Percentiles rank a stretch among this genome's conserved stretches.
Evolutionary conservation across 2,329 filamentous ascomycete species (phyloP).

Genomic region (Aspergillus ibericus): DNA sequence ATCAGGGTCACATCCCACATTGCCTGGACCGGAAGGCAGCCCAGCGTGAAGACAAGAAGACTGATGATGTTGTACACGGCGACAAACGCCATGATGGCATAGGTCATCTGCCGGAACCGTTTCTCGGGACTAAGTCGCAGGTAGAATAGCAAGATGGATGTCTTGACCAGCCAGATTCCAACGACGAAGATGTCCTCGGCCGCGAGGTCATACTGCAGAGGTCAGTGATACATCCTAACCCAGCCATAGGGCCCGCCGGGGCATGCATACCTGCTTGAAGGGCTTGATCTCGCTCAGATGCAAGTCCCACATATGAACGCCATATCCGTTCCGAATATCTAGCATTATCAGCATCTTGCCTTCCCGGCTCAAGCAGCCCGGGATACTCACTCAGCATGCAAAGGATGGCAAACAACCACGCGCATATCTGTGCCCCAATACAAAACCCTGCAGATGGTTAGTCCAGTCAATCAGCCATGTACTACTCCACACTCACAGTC

Average conservation of each 20-base stretch:
- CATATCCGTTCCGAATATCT: slow-evolving; percentile 18
- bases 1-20: slow-evolving; percentile 18
- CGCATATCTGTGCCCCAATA: slow-evolving; percentile 12
- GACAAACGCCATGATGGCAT: slow-evolving; percentile 19
- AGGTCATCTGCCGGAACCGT: slow-evolving; percentile 19
- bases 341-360: background rate
- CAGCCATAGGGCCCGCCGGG: too few species aligned
- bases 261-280: slow-evolving; percentile 12
- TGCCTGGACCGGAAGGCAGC: slow-evolving; percentile 14
- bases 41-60: slow-evolving; percentile 16
- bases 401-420: slow-evolving; percentile 16
- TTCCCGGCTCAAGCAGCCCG: too few species aligned
- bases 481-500: too few species aligned
- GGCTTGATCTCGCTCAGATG: slow-evolving; percentile 10
- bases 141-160: slow-evolving; percentile 20
- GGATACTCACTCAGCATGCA: slow-evolving; percentile 11
- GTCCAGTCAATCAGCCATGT: background rate
- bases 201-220: slow-evolving; percentile 11
- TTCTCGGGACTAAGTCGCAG: slow-evolving; percentile 18
- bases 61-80: slow-evolving; percentile 17
- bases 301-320: slow-evolving; percentile 16
- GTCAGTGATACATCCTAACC: background rate
- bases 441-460: slow-evolving; percentile 6
- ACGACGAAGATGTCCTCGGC: slow-evolving; percentile 15
- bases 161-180: slow-evolving; percentile 21